These are phyloP conservation scores for Lasiosphaeriaceae sp. DNA, from an alignment of 495 filamentous ascomycete species.

Conservation along the genomic window DNA sequence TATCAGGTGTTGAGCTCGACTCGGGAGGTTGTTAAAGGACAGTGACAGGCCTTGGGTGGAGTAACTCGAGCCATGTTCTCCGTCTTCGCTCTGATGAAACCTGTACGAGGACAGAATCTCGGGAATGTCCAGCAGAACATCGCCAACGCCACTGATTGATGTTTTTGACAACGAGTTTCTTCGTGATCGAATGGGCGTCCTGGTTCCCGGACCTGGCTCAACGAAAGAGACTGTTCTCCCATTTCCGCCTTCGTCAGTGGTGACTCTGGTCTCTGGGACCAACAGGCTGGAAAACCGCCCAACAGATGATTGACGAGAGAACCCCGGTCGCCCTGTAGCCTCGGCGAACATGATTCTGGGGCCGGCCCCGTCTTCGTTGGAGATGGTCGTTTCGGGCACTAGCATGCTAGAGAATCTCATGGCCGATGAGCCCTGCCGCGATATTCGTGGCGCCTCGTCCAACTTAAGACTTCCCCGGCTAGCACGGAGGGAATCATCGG, in stretches of 20 bases:
- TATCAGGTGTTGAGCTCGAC: conserved; percentile 78
- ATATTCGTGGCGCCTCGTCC: conserved; percentile 43
- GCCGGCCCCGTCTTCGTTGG: conserved; percentile 58
- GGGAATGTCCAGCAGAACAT: conserved; percentile 33
- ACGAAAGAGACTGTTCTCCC: conserved; percentile 70
- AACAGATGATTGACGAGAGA: conserved; percentile 44
- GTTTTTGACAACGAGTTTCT: conserved; percentile 27
- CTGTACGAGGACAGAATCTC: conserved; percentile 32
- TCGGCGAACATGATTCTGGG: conserved; percentile 78
- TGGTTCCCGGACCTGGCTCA: conserved; percentile 18
- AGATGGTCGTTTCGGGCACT: conserved; percentile 68
- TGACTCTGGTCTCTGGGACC: conserved; percentile 56
- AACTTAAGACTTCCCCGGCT: conserved; percentile 18
- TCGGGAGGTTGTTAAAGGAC: conserved; percentile 83
- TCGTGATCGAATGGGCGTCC: conserved; percentile 24
- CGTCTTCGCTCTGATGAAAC: conserved; percentile 18
- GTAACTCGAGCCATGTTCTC: conserved; percentile 52
- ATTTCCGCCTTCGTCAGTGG: conserved; percentile 43
- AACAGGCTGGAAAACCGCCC: conserved; percentile 60
- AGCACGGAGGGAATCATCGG: background rate
- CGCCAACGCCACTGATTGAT: conserved; percentile 11
- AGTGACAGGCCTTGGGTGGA: conserved; percentile 58
- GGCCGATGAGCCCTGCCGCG: conserved; percentile 46
- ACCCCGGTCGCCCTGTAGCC: conserved; percentile 38
- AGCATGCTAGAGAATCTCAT: conserved; percentile 67